Evolutionary conservation across 345 rosid genomes (phyloP), one percentile per base, ranked within the genome.

Genomic region (Hirschfeldia incana): DNA sequence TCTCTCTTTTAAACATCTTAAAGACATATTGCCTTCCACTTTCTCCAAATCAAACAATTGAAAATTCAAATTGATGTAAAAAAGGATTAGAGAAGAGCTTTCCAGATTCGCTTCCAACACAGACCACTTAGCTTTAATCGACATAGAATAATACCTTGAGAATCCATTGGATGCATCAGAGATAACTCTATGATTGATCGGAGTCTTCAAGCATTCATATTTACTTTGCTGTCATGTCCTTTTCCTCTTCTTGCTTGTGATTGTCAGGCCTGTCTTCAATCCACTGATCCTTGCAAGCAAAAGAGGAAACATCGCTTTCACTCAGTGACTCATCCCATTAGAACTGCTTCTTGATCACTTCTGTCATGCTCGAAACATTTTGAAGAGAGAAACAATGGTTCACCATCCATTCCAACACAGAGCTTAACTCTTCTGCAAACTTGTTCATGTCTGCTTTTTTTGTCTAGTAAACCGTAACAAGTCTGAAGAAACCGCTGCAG

Each of bases 371-470:
- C 69, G 97, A 86, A 88, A 90, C 97, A 85, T 92, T 94, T 87
- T 92, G 97, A 68, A 92, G 85, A 67, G 98, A 91, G 79, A 92
- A 92, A 70, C 97, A 92, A 55, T 92, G 95, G 80, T 87, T 92
- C 76, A 91, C 84, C 62, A 87, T 87, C 97, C 98, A 94, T 70
- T 90, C 95, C 81, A 94, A 73, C 69, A 92, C 69, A 63, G 83
- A 80, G 81, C 84, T 76, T 53, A 91, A 75, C 78, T 90, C 98
- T 79, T 85, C 70, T 12, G 86, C 63, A 81, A 94, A 89, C 75
- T 74, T 91, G 21, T 73, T 81, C 55, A 89, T 36, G 75, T 86
- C 91, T 6, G 87, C 81, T 85, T 88, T 91, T 91, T 76, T 79
- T 85, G 55, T 82, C 88, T 81, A 88, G 76, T 65, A 90, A 79